These are phyloP conservation scores for Platanthera guangdongensis DNA, from an alignment of 106 monocot genomes.

Conservation along the genomic window DNA sequence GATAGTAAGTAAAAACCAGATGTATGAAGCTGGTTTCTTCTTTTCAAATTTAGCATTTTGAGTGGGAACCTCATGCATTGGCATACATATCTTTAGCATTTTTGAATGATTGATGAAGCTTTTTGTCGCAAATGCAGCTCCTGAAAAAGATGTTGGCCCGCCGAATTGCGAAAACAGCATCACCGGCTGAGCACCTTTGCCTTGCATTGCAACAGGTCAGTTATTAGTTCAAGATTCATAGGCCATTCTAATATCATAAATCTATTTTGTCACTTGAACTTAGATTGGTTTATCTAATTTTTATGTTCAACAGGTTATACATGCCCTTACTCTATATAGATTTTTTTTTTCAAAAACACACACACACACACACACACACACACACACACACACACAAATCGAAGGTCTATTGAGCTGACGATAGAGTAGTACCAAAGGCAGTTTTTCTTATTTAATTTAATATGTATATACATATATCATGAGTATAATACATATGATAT, in stretches of 20 bases:
- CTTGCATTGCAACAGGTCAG: conserved; percentile 85
- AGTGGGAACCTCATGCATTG: neutral
- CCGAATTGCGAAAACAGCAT: conserved; percentile 83
- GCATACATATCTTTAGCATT: neutral
- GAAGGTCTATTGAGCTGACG: too few relatives aligned
- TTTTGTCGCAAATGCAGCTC: conserved; percentile 32
- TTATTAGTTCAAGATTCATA: conserved; percentile 6
- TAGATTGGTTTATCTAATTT: neutral
- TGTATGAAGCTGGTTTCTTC: neutral
- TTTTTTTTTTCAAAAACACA: neutral
- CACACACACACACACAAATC: too few relatives aligned
- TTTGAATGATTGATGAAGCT: neutral
- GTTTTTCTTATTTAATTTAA: too few relatives aligned
- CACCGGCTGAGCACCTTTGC: conserved; percentile 83
- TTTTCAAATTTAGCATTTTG: neutral
- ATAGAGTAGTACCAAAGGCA: too few relatives aligned
- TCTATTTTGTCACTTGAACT: neutral
- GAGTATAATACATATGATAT: too few relatives aligned
- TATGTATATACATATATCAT: too few relatives aligned
- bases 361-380: too few relatives aligned
- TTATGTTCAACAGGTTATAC: neutral
- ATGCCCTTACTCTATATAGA: neutral
- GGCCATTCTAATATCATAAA: neutral
- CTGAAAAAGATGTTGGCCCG: conserved; percentile 63
- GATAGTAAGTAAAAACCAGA: neutral